A percentile compares a stretch with the other conserved stretches of the same genome.
phyloP scores from a whole-genome alignment of 768 basidiomycete species.

The Boletus bicolor region DNA sequence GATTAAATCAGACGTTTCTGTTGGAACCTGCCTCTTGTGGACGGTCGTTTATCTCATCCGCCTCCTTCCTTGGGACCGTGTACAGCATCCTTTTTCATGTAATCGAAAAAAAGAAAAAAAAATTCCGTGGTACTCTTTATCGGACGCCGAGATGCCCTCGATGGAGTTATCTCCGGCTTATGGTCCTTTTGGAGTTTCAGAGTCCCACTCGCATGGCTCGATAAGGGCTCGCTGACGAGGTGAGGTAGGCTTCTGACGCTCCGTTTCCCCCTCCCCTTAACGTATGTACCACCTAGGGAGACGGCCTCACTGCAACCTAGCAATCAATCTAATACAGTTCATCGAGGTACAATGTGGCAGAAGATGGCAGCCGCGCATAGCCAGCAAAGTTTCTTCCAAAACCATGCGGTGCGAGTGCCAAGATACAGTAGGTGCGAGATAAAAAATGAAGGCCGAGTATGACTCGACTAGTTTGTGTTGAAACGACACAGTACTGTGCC shows the following conservation, averaged over 20 bases:
- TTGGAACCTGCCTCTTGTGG: slow-evolving; percentile 26
- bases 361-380: neutral
- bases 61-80: slow-evolving; percentile 4
- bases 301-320: neutral
- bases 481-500: neutral
- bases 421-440: neutral
- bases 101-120: neutral
- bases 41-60: slow-evolving; percentile 16
- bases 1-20: slow-evolving; percentile 30
- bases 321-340: neutral
- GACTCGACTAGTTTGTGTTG: neutral
- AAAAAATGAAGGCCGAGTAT: slow-evolving; percentile 6
- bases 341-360: neutral
- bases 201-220: neutral
- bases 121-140: neutral
- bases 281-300: too few species aligned
- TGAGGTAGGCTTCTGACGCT: neutral
- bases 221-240: slow-evolving; percentile 1
- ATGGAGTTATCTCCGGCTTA: slow-evolving; percentile 17
- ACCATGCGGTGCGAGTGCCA: neutral
- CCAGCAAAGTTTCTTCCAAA: slow-evolving; percentile 1
- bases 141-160: neutral
- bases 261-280: neutral
- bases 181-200: neutral
- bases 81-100: slow-evolving; percentile 5